A percentile compares a stretch with the other conserved stretches of the same genome.
phyloP scores from a whole-genome alignment of 2,329 filamentous ascomycete species.

The Fusarium stilboides region DNA sequence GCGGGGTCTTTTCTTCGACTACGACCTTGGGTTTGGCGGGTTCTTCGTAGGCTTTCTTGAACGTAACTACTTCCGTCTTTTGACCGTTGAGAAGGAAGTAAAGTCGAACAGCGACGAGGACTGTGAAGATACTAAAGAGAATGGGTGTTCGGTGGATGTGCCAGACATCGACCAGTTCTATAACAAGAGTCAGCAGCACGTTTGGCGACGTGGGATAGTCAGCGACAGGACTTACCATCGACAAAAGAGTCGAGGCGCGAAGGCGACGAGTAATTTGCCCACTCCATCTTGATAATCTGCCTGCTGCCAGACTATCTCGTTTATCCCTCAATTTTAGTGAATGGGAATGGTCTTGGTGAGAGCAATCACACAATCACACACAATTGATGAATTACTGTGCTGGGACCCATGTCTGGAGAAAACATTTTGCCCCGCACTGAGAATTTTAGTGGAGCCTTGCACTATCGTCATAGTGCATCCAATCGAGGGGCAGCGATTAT shows the following conservation, averaged over 20 bases:
- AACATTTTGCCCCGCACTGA: constrained; percentile 47
- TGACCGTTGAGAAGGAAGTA: constrained; percentile 60
- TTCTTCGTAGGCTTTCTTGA: constrained; percentile 57
- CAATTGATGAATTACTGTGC: constrained; percentile 23
- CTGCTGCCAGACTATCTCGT: constrained; percentile 20
- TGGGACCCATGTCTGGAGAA: constrained; percentile 37
- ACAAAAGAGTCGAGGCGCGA: constrained; percentile 47
- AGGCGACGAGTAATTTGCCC: constrained; percentile 47
- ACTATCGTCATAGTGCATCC: constrained; percentile 43
- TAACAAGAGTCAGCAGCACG: constrained; percentile 22
- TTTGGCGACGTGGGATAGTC: constrained; percentile 11
- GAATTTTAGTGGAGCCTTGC: constrained; percentile 42
- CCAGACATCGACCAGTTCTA: constrained; percentile 62
- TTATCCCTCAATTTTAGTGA: constrained; percentile 5
- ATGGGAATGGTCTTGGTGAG: constrained; percentile 14
- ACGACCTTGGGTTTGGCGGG: constrained; percentile 28
- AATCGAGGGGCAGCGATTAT: constrained; percentile 47
- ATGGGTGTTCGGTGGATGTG: constrained; percentile 63
- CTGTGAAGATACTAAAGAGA: constrained; percentile 57
- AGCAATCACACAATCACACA: constrained; percentile 26
- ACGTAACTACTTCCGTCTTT: constrained; percentile 54
- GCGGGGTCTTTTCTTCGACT: constrained; percentile 38
- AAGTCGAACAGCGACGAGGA: constrained; percentile 58
- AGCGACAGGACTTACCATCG: constrained; percentile 39
- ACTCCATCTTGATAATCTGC: constrained; percentile 44